Evolutionary conservation across 257 asterid genomes (phyloP).

Genomic region (Fraxinus excelsior): DNA sequence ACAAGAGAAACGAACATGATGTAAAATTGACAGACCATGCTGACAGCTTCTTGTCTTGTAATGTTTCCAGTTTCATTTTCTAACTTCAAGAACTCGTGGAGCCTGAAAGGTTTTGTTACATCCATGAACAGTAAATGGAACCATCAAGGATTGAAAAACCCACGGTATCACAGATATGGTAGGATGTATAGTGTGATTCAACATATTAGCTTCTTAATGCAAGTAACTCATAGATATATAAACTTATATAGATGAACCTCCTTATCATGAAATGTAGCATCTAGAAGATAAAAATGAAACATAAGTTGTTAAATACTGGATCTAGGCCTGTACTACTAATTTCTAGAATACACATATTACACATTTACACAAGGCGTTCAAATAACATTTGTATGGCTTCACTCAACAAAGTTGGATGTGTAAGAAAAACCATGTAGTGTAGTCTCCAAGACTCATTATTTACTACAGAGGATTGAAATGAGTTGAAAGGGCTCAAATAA

Average conservation of each 20-base stretch:
- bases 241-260: neutral
- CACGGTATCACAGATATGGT: too few relatives aligned
- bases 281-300: neutral
- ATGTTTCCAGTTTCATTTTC: slow-evolving; percentile 96
- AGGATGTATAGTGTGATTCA: neutral
- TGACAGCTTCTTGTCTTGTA: slow-evolving; percentile 96
- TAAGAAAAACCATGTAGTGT: neutral
- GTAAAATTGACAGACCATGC: slow-evolving; percentile 72
- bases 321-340: neutral
- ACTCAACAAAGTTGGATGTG: neutral
- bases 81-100: slow-evolving; percentile 87
- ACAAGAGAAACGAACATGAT: neutral
- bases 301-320: neutral
- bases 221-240: neutral
- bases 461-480: too few relatives aligned
- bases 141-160: neutral
- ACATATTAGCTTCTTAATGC: neutral
- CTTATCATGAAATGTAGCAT: too few relatives aligned
- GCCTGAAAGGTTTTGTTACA: slow-evolving; percentile 51
- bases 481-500: too few relatives aligned
- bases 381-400: neutral
- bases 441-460: neutral
- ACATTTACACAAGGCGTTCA: neutral
- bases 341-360: neutral
- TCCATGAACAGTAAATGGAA: slow-evolving; percentile 17